Evolutionary conservation across 495 filamentous ascomycete genomes (phyloP).

Genomic region (Terfezia claveryi): DNA sequence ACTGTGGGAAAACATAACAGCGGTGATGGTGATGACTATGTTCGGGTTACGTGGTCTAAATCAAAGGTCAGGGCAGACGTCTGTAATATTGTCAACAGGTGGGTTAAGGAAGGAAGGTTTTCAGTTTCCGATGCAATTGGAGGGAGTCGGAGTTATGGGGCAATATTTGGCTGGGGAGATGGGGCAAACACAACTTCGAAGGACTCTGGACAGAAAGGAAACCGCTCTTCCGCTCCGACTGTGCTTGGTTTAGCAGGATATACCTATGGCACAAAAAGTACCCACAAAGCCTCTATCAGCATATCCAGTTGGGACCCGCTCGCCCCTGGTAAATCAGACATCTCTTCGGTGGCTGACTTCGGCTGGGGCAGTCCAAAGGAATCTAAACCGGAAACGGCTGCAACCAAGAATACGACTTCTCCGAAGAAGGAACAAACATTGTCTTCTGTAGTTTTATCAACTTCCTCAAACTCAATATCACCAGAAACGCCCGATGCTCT

Average conservation of each 20-base stretch:
- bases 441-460: no score
- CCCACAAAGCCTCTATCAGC: background rate
- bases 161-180: conserved; percentile 19
- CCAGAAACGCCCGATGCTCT: background rate
- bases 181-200: background rate
- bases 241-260: no score
- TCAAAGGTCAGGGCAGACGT: conserved; percentile 30
- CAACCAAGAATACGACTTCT: no score
- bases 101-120: conserved; percentile 38
- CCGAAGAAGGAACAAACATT: no score
- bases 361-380: no score
- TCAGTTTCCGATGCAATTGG: conserved; percentile 8
- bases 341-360: no score
- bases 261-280: background rate
- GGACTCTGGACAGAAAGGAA: no score
- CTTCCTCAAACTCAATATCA: no score
- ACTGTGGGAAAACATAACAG: conserved; percentile 32
- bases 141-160: conserved; percentile 10
- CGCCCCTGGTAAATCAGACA: background rate
- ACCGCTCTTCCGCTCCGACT: no score
- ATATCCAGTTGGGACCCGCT: background rate
- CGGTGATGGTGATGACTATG: conserved; percentile 35
- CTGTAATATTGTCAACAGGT: conserved; percentile 32
- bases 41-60: conserved; percentile 31
- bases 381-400: no score